These are phyloP conservation scores for Hypoxylon sp. DNA, from an alignment of 2,329 filamentous ascomycete species.

Conservation along the genomic window DNA sequence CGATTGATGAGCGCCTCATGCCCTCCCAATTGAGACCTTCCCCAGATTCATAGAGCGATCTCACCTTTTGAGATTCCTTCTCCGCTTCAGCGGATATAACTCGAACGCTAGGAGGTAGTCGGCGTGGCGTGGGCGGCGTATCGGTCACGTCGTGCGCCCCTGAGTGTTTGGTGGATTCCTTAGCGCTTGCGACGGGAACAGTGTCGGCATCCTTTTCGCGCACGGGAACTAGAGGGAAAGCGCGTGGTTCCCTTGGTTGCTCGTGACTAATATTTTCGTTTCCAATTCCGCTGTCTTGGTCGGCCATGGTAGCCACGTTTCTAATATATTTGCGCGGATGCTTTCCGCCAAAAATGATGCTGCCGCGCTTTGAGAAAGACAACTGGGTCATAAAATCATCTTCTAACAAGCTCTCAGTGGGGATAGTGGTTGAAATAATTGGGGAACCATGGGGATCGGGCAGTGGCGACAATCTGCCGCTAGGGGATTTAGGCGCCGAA, in stretches of 20 bases:
- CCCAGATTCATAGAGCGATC: constrained; percentile 74
- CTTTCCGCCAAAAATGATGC: constrained; percentile 72
- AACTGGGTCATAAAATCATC: constrained; percentile 70
- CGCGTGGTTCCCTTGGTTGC: constrained; percentile 43
- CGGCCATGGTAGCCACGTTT: constrained; percentile 48
- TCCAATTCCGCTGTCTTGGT: constrained; percentile 43
- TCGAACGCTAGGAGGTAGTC: constrained; percentile 63
- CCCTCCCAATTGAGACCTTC: constrained; percentile 68
- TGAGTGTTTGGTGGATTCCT: constrained; percentile 39
- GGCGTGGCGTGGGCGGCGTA: constrained; percentile 41
- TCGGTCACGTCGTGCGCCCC: constrained; percentile 30
- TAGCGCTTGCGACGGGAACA: constrained; percentile 31
- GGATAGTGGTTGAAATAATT: constrained; percentile 68
- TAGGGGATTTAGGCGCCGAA: constrained; percentile 48
- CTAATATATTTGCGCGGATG: constrained; percentile 50
- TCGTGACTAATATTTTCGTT: constrained; percentile 28
- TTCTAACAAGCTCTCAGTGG: constrained; percentile 69
- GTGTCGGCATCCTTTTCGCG: constrained; percentile 45
- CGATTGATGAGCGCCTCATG: constrained; percentile 61
- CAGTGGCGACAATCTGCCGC: constrained; percentile 47
- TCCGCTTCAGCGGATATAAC: constrained; percentile 69
- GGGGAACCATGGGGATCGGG: constrained; percentile 61
- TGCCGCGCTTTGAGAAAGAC: constrained; percentile 74
- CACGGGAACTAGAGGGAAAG: constrained; percentile 50
- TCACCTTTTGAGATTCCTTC: constrained; percentile 77